phyloP scores from a whole-genome alignment of 2,329 filamentous ascomycete genomes.

The Paradendryphiella salina region DNA sequence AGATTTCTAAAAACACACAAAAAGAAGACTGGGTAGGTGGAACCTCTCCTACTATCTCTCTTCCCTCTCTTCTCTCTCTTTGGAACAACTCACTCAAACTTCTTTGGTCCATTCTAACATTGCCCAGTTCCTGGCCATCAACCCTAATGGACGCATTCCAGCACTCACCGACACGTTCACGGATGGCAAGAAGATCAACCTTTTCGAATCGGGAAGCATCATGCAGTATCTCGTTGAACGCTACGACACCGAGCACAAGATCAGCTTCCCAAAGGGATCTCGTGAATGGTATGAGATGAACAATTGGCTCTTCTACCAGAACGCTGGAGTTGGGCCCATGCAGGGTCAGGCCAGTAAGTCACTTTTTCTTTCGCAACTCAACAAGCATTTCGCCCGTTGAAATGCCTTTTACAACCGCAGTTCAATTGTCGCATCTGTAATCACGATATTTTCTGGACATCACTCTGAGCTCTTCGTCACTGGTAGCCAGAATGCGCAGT shows the following conservation, averaged over 20 bases:
- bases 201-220: constrained; percentile 85
- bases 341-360: constrained; percentile 66
- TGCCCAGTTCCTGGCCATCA: constrained; percentile 76
- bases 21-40: constrained; percentile 67
- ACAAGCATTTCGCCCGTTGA: no score
- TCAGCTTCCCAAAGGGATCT: constrained; percentile 73
- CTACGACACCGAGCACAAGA: constrained; percentile 80
- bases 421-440: not conserved
- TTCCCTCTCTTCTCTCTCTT: not conserved
- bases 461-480: no score
- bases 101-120: not conserved
- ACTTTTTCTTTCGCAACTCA: not conserved
- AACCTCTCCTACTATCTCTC: not conserved
- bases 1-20: constrained; percentile 75
- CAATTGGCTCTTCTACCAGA: constrained; percentile 72
- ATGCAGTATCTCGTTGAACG: constrained; percentile 80
- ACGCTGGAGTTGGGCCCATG: constrained; percentile 80
- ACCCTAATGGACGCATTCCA: constrained; percentile 90
- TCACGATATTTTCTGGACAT: no score
- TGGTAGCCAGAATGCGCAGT: no score
- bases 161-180: constrained; percentile 76
- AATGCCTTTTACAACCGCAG: no score
- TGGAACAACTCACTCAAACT: no score
- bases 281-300: constrained; percentile 78
- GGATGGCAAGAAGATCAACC: constrained; percentile 70